Base-by-base conservation (phyloP, 73 alveolate species). In the Tetrahymena borealis region DNA sequence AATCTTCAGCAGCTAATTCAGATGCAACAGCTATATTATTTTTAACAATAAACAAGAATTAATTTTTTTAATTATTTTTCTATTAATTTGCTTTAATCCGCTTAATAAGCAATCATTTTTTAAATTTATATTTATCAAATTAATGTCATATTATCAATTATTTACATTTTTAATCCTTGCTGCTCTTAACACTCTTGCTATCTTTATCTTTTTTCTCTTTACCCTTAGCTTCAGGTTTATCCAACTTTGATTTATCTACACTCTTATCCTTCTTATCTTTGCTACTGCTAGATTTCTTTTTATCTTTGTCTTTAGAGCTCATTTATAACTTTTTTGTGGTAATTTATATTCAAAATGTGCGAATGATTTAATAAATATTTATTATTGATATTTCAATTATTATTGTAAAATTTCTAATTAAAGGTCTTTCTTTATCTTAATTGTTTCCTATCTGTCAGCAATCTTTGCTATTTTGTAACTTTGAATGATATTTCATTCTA, bases 281-380 rank as follows among this genome's bases (percentile, higher is more conserved):
- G 32, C 90, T 91, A 79, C 95, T 92, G 37, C 92, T 60, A 11
- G 95, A 60, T 78, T 92, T 11, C 12, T 91, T 78, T 78, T 92
- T 92, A 36, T 92, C 95, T 92, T 92, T 33, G 9, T 60, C 85
- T 20, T 60, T 60, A 6, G 85, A 60, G 10, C 85, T 60, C 85
- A 60, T 60, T 60, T 60, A 4, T 18, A n/a, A n/a, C n/a, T n/a
- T n/a, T n/a, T n/a, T n/a, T n/a, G 11, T 60, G 85, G 37, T 60
- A 60, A 60, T 60, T 24, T 24, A 60, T 60, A 60, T 60, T 60
- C 28, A n/a, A n/a, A n/a, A 60, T 60, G 16, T 60, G 85, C 28
- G 9, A 60, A 60, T 60, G 9, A 60, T 60, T 60, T 32, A 60
- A 60, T 60, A 24, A 24, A 60, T 60, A n/a, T 60, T 24, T 60